Base-by-base conservation (phyloP, 2,329 filamentous ascomycete genomes). In the Penicillium digitatum region DNA sequence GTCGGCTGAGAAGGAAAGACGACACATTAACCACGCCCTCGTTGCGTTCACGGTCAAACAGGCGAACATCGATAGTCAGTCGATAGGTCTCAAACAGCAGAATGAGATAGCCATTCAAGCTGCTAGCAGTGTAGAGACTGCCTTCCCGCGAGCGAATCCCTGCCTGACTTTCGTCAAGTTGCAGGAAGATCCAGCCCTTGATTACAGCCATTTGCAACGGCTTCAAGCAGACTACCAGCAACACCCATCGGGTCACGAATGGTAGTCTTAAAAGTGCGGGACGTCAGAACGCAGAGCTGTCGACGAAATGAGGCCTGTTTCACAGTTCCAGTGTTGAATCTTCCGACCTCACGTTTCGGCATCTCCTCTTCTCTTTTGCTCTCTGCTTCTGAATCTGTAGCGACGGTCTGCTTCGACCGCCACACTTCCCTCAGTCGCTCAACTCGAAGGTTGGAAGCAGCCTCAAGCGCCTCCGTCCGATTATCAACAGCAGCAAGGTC, bases 241-340 rank as follows among this genome's bases (percentile, higher is more conserved):
- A 91, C 86, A 3, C 88, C 88, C 74, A 91, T 83, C 0, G 88
- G 87, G 64, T 93, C 88, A n/a, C 88, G 81, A 53, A 87, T 83
- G 0, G 88, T 91, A 2, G 87, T 85, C 48, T 85, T 84, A 64
- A 89, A 81, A 0, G 87, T 89, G 12, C 88, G 80, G 27, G 82
- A 77, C 0, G 87, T 90, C 20, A 91, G 72, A 2, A 91, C 86
- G 2, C 72, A 72, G 5, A 87, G 73, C 63, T 91, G 87, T 40
- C 84, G 82, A 20, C 78, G 58, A 56, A 89, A 84, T 0, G 81
- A 77, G 0, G 84, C 83, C 48, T 81, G 79, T 26, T 74, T 76
- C 29, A 48, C 54, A 9, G 55, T 43, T 12, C 56, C 45, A 5
- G 48, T 54, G n/a, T 62, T 48, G 3, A 22, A 35, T 10, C 34